Base-by-base conservation (phyloP, 192 early-diverging fungal genomes). In the Dissophora globulifera region DNA sequence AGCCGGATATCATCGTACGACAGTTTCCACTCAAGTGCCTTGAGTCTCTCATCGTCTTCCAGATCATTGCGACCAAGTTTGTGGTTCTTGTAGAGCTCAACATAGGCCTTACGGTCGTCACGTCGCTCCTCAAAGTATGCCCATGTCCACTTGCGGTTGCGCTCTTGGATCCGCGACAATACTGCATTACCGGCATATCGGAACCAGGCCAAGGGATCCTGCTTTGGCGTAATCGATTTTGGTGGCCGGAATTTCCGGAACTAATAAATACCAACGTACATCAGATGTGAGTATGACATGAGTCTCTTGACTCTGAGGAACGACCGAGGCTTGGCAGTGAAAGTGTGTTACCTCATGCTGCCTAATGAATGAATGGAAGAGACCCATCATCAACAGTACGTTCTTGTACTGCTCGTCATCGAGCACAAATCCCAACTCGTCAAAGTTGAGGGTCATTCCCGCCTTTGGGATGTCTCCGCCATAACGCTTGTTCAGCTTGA, bases 361-460 rank as follows among this genome's bases (percentile, higher is more conserved):
- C 40, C 88, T 89, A 55, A 94, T 81, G 41, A 90, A 93, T 0
- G 88, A 86, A 64, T 95, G 91, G 71, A 99, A 96, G 7, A 92
- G 71, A 11, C 91, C 89, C 31, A 94, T 84, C 66, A 99, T 85
- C 22, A 92, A 60, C 58, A 98, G 78, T 1, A 88, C 84, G 47
- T 93, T 94, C 1, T 83, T 79, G 72, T 96, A 99, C 70, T 99
- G 97, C 53, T 92, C 87, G 69, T 96, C 90, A 54, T 96, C 93
- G 4, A 99, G 65, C 13, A 92, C 88, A 74, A 99, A 98, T 0
- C 90, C 95, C 20, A 98, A 81, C 78, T 95, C 93, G 78, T 96
- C 93, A 83, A 98, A 98, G 63, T 93, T 80, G 19, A 96, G 82
- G 23, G 83, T 87, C 9, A 87, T 87, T 47, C 84, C 84, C 4